Evolutionary conservation across 768 basidiomycete genomes (phyloP), one percentile per base, ranked within the genome.

Genomic region (Chalciporus pseudorubinellus): DNA sequence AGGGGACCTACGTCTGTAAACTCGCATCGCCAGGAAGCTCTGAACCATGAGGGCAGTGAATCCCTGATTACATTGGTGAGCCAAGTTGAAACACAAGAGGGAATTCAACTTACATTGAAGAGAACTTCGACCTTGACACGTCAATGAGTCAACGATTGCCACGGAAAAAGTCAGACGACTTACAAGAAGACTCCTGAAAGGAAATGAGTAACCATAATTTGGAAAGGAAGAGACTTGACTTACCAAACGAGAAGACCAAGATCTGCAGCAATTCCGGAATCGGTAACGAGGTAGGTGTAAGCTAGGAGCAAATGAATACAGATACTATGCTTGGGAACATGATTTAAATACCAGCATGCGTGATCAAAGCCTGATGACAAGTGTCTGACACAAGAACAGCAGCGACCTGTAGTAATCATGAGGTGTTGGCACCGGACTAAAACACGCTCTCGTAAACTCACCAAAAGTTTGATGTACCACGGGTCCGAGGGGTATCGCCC

Each of bases 21-120:
- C 69, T 1, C 81, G 77, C 55, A 72, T 64, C 1, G 72, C 60
- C 52, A 82, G 72, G 65, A 82, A 83, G 34, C 77, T 72, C 66
- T 84, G 83, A 6, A 83, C 81, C 19, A 81, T 62, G 38, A 74
- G 66, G 6, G 74, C 77, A 12, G 77, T 81, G 18, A 80, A 60
- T 26, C 72, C 57, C 64, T 65, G n/a, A 12, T 4, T 31, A 14
- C 14, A 7, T 19, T 39, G 21, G 45, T 64, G 28, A 58, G 31
- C 7, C 14, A 40, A 22, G 22, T 38, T 18, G 13, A 16, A 13
- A 18, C 21, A 22, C 10, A 22, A 49, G 16, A 8, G 0, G 16
- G 50, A 26, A 3, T 2, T 12, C 3, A 14, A 21, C 58, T 9
- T 51, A 65, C 80, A 60, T 79, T 81, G 60, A 80, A 78, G 19